Evolutionary conservation across 2,329 filamentous ascomycete species (phyloP).

Genomic region (Erysiphe neolycopersici): DNA sequence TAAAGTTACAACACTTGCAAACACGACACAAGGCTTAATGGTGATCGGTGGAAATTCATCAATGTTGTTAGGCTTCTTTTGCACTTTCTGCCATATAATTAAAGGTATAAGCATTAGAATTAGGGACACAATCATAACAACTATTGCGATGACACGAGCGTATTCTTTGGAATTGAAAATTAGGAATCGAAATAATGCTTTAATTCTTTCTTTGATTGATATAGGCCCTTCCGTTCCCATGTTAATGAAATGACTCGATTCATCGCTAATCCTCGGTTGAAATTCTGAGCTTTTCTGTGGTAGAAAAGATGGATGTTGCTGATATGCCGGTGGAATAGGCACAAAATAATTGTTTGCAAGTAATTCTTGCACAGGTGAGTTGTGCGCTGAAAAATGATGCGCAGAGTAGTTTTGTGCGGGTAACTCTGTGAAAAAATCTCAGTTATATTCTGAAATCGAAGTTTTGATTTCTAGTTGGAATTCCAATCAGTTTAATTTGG

Average conservation of each 20-base stretch:
- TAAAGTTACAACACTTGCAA: conserved; percentile 3
- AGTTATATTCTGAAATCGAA: not conserved
- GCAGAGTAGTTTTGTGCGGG: not conserved
- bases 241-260: not conserved
- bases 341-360: not conserved
- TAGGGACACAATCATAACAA: conserved; percentile 5
- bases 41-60: conserved; percentile 2
- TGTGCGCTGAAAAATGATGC: not conserved
- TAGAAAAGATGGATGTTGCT: not conserved
- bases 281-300: not conserved
- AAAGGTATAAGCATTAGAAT: conserved; percentile 5
- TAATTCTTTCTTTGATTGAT: not conserved
- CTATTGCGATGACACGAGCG: conserved; percentile 3
- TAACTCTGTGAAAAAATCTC: not conserved
- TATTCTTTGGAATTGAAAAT: not conserved
- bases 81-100: conserved; percentile 3
- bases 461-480: not conserved
- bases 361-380: not conserved
- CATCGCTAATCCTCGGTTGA: not conserved
- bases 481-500: not conserved
- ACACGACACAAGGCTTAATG: conserved; percentile 4
- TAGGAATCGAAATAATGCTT: not conserved
- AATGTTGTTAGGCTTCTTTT: conserved; percentile 2
- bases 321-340: not conserved
- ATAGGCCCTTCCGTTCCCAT: not conserved